Evolutionary conservation across 495 filamentous ascomycete species (phyloP), one percentile per base, ranked within the genome.

Genomic region (Aspergillus leporis): DNA sequence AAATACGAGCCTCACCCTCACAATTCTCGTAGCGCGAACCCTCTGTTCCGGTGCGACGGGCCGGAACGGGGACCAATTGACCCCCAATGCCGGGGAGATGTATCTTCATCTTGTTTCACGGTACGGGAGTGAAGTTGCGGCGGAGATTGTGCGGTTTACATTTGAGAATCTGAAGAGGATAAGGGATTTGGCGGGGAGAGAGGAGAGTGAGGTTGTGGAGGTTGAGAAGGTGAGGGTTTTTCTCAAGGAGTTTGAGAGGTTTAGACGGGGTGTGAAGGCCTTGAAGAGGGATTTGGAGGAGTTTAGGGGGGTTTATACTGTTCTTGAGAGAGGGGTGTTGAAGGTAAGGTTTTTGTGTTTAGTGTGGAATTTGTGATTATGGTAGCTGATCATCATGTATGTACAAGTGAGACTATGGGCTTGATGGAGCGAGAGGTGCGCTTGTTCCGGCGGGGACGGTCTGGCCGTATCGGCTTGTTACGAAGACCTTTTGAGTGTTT

Each of bases 381-480:
- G n/a, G n/a, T n/a, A n/a, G 43, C n/a, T 8, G 8, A 16, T 23
- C 43, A 4, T 13, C 21, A 0, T 49, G n/a, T 7, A 9, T 14
- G 18, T 31, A 4, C 19, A 51, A n/a, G 58, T 18, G 5, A 63
- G 50, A 68, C 18, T 71, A 76, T 55, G 70, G 78, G 18, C 70
- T 84, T 23, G 70, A 76, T 22, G 74, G 69, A 23, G 76, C 81
- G 36, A 80, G 79, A 0, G 81, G 76, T 16, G 75, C 80, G 0
- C 69, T 78, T 2, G 60, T 73, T 5, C 66, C 71, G 5, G 82
- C 83, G 4, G 81, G 74, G 3, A 78, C 76, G n/a, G 59, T 85
- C 2, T 95, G 89, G 90, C 91, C 91, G 5, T 94, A 93, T 70
- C 92, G 91, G 63, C 79, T 93, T 9, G 85, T 94, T 13, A 76